These are phyloP conservation scores for Gentiana macrophylla DNA, from an alignment of 257 asterid genomes.

Conservation along the genomic window DNA sequence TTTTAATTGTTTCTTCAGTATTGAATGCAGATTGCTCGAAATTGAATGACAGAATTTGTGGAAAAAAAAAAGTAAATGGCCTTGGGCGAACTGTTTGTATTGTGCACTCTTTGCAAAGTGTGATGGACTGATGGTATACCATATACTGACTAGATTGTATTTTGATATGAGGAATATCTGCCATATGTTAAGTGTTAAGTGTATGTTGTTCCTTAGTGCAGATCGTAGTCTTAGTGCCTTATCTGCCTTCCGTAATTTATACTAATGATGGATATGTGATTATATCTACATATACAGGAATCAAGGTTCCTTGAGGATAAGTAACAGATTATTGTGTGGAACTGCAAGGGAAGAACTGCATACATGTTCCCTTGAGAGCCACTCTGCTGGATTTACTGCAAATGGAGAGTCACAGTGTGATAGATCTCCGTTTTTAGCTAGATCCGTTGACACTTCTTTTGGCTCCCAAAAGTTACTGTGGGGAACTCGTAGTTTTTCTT, in stretches of 20 bases:
- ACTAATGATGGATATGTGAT: neutral
- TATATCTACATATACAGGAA: constrained; percentile 27
- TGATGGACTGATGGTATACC: no score
- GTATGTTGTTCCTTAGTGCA: neutral
- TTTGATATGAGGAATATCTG: no score
- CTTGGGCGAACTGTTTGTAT: no score
- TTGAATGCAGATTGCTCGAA: no score
- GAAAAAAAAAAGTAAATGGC: no score
- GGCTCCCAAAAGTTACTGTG: constrained; percentile 17
- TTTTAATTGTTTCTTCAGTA: no score
- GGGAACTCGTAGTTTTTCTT: constrained; percentile 30
- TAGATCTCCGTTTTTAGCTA: constrained; percentile 15
- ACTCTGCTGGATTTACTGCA: constrained; percentile 19
- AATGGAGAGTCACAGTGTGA: constrained; percentile 14
- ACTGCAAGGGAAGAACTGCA: constrained; percentile 21
- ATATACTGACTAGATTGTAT: no score
- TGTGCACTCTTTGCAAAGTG: no score
- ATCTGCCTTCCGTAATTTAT: constrained; percentile 5
- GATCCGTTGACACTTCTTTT: constrained; percentile 21
- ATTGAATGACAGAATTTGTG: no score
- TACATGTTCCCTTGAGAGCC: constrained; percentile 16
- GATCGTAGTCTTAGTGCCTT: neutral
- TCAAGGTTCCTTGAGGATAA: constrained; percentile 24
- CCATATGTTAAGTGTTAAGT: no score
- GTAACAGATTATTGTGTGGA: constrained; percentile 20